Percentiles rank a stretch among this genome's conserved stretches.
Evolutionary conservation across 805 yeast species (phyloP).

Genomic region (Wickerhamomyces ciferrii): DNA sequence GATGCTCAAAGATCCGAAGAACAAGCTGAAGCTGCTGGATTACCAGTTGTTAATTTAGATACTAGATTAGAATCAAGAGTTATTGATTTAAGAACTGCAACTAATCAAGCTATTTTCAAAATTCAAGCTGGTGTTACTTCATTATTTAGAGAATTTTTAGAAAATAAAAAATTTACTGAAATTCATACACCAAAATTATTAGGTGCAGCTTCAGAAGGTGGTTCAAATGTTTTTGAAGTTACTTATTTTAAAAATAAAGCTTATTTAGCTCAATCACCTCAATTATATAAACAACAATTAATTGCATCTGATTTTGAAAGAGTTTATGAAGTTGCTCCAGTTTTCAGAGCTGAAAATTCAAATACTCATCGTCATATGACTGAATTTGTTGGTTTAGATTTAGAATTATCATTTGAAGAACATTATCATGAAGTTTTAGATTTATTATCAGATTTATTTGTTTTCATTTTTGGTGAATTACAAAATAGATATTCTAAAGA

Average conservation of each 20-base stretch:
- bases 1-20: slow-evolving; percentile 95
- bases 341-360: slow-evolving; percentile 98
- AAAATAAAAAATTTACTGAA: slow-evolving; percentile 68
- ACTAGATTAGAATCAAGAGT: slow-evolving; percentile 94
- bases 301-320: slow-evolving; percentile 97
- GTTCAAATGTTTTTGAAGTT: slow-evolving; percentile 93
- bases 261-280: slow-evolving; percentile 96
- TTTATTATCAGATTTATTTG: slow-evolving; percentile 63
- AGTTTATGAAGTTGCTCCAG: slow-evolving; percentile 96
- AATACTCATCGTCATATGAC: slow-evolving; percentile 99
- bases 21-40: slow-evolving; percentile 85
- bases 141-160: slow-evolving; percentile 85
- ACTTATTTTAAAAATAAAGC: slow-evolving; percentile 91
- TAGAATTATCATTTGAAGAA: slow-evolving; percentile 98
- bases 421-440: slow-evolving; percentile 91
- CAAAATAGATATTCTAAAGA: slow-evolving; percentile 75
- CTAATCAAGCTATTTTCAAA: slow-evolving; percentile 96
- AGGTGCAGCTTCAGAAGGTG: slow-evolving; percentile 97
- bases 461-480: slow-evolving; percentile 83
- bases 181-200: slow-evolving; percentile 94
- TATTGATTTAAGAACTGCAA: slow-evolving; percentile 92
- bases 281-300: slow-evolving; percentile 94
- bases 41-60: slow-evolving; percentile 93
- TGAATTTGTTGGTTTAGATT: slow-evolving; percentile 94
- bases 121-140: slow-evolving; percentile 86